Base-by-base conservation (phyloP, 257 asterid genomes). In the Penstemon barbatus region DNA sequence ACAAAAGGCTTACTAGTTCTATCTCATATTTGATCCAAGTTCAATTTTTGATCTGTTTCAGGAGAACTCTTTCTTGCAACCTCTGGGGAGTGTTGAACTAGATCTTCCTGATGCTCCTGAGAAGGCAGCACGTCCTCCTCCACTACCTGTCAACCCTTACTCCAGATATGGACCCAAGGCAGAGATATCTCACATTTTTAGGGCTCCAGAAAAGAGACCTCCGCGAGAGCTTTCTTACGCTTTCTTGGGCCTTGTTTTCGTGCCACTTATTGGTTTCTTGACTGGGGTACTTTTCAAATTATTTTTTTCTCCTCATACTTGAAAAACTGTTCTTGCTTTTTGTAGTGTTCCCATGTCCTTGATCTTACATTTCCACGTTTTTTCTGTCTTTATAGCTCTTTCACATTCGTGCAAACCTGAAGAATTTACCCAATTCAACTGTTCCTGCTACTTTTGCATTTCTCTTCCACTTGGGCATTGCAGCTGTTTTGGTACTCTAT, bases 81-180 rank as follows among this genome's bases (percentile, higher is more conserved):
- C 69, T 66, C 76, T 94, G 78, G 99, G 98, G 63, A 78, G 80
- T 69, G 71, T 91, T 63, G 90, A 87, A 39, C 77, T 94, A 68
- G 99, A 94, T 80, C 87, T 94, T 66, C 98, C 98, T 8, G 91
- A 83, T 25, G 83, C 96, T 66, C 97, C 97, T 66, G 98, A 94
- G 79, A 94, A 91, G 83, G 87, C 96, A 55, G 79, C 91, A 46
- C 92, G 87, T 9, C 98, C 98, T 66, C 99, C 99, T 70, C 87
- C 80, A n/a, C 95, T 65, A 64, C 81, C 91, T 45, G 83, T 84
- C 75, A 96, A 91, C 71, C 81, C 77, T 6, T 82, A 78, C 77
- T 77, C 96, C 71, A 86, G 86, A 85, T 94, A 80, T 69, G 94
- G 97, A 41, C 96, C 99, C 54, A 91, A 89, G 82, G 85, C 93